A percentile compares a stretch with the other conserved stretches of the same genome.
These are phyloP conservation scores for Talaromyces sp. DNA, from an alignment of 2,329 filamentous ascomycete genomes.

Conservation along the genomic window DNA sequence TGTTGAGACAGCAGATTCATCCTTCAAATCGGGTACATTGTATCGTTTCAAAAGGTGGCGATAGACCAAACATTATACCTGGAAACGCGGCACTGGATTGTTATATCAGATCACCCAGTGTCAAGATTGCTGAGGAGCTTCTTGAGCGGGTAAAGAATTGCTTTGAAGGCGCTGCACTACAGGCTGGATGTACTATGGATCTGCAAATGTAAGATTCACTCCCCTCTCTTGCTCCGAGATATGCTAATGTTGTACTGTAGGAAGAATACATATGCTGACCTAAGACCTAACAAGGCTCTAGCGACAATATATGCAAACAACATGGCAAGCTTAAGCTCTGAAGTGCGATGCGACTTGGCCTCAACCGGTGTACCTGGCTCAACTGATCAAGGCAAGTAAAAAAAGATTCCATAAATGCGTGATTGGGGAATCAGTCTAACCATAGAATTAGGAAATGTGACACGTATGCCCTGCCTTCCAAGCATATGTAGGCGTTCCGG, in stretches of 20 bases:
- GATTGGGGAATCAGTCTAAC: too few relatives aligned
- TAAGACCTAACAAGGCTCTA: conserved; percentile 5
- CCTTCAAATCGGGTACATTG: conserved; percentile 7
- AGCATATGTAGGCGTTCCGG: neutral
- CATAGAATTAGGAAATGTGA: neutral
- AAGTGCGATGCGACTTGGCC: conserved; percentile 4
- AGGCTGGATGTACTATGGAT: conserved; percentile 4
- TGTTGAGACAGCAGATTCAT: neutral
- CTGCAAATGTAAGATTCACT: neutral
- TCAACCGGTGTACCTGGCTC: conserved; percentile 1
- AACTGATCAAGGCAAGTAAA: neutral
- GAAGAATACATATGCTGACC: conserved; percentile 6
- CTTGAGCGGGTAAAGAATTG: neutral
- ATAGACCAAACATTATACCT: conserved; percentile 4
- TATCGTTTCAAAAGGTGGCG: conserved; percentile 1
- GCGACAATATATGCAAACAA: neutral
- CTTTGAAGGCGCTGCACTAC: neutral
- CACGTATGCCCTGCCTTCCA: conserved; percentile 8
- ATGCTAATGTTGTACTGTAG: neutral
- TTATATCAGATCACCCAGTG: conserved; percentile 11
- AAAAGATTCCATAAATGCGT: too few relatives aligned
- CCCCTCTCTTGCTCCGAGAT: too few relatives aligned
- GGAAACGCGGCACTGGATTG: neutral
- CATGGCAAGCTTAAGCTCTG: neutral
- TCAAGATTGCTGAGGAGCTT: conserved; percentile 1